phyloP scores from a whole-genome alignment of 371 early-diverging fungal genomes.

The Rhizopus delemar region DNA sequence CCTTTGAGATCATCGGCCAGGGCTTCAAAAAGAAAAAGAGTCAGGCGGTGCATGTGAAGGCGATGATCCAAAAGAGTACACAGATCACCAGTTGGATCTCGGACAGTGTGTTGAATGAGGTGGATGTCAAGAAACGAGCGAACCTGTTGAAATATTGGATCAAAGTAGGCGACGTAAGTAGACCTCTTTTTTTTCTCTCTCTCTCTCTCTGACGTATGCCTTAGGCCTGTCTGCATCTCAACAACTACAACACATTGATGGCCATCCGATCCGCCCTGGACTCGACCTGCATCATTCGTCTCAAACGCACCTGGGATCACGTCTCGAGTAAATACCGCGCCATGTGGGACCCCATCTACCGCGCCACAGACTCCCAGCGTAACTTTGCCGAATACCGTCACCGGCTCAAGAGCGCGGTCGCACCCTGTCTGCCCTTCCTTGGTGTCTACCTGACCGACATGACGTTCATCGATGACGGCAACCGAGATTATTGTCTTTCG shows the following conservation, averaged over 20 bases:
- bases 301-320: conserved; percentile 75
- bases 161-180: conserved; percentile 61
- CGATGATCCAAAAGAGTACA: conserved; percentile 53
- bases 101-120: conserved; percentile 64
- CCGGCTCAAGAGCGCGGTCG: conserved; percentile 57
- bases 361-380: conserved; percentile 64
- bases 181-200: too few relatives aligned
- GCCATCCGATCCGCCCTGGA: conserved; percentile 78
- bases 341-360: conserved; percentile 56
- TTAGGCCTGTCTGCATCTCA: conserved; percentile 61
- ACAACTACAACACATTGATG: conserved; percentile 82
- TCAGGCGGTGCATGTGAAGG: conserved; percentile 47
- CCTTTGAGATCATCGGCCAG: conserved; percentile 67
- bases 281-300: conserved; percentile 72
- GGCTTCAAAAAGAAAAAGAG: conserved; percentile 59
- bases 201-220: background rate
- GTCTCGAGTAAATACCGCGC: conserved; percentile 56
- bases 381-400: conserved; percentile 82
- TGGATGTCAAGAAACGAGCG: conserved; percentile 68
- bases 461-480: conserved; percentile 73
- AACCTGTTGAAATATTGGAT: conserved; percentile 70
- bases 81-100: conserved; percentile 73
- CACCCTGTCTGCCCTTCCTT: conserved; percentile 81
- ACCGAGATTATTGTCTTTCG: conserved; percentile 41
- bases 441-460: conserved; percentile 88